These are phyloP conservation scores for Ceratocystis lukuohia DNA, from an alignment of 2,329 filamentous ascomycete species.

Conservation along the genomic window DNA sequence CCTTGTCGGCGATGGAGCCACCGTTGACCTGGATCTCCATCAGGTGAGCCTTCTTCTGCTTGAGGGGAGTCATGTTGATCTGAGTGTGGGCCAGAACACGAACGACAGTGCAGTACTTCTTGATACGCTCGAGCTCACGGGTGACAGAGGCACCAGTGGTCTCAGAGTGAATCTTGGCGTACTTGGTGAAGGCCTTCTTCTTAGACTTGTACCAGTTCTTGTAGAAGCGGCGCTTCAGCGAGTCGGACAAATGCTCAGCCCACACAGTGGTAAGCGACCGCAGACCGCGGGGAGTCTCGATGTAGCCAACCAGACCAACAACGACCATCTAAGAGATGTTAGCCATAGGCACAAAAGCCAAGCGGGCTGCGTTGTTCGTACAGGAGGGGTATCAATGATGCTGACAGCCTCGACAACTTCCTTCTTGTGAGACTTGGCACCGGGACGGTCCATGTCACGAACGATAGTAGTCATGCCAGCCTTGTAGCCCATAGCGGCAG, in stretches of 20 bases:
- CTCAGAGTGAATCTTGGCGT: conserved; percentile 99
- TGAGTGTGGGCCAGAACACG: conserved; percentile 98
- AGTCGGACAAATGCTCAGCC: conserved; percentile 98
- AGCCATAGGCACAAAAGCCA: conserved; percentile 58
- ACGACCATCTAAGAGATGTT: conserved; percentile 85
- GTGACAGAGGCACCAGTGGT: conserved; percentile 78
- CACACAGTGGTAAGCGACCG: conserved; percentile 98
- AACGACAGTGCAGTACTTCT: conserved; percentile 99
- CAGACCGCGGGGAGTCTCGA: conserved; percentile 98
- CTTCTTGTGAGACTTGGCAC: conserved; percentile 99
- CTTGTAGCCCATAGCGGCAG: conserved; percentile 98
- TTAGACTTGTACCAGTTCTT: conserved; percentile 99
- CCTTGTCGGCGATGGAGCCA: conserved; percentile 90
- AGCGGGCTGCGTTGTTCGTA: conserved; percentile 78
- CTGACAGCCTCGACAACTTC: conserved; percentile 82
- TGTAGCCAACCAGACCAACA: conserved; percentile 99
- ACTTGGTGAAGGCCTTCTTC: conserved; percentile 99
- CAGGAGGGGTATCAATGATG: conserved; percentile 85
- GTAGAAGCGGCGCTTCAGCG: conserved; percentile 99
- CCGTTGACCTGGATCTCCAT: conserved; percentile 99
- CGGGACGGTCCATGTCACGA: conserved; percentile 92
- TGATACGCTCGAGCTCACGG: conserved; percentile 98
- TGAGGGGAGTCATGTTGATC: conserved; percentile 97
- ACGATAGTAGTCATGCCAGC: conserved; percentile 99
- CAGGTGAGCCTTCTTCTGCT: conserved; percentile 99